phyloP scores from a whole-genome alignment of 495 filamentous ascomycete genomes.

The Xeromyces bisporus region DNA sequence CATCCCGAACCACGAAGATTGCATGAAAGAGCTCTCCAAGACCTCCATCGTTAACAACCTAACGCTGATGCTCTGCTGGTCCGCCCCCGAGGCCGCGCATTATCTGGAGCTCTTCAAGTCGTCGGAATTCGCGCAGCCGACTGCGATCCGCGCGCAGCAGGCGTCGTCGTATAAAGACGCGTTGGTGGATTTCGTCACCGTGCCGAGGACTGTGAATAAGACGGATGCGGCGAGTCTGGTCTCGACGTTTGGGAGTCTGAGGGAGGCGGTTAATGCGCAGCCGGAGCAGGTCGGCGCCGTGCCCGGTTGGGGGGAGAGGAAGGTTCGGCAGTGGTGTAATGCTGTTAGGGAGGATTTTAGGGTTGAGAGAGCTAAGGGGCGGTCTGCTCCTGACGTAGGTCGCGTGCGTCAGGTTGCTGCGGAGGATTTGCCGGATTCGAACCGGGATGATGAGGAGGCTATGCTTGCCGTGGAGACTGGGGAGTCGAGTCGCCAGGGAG shows the following conservation, averaged over 20 bases:
- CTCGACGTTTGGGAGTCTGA: conserved; percentile 70
- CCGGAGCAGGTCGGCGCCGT: conserved; percentile 70
- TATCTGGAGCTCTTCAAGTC: conserved; percentile 92
- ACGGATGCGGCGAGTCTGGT: conserved; percentile 80
- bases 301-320: conserved; percentile 88
- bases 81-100: conserved; percentile 74
- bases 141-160: conserved; percentile 67
- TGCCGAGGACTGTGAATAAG: conserved; percentile 80
- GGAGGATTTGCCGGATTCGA: conserved; percentile 15
- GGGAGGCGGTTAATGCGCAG: conserved; percentile 70
- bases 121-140: conserved; percentile 70
- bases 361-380: conserved; percentile 47
- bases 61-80: conserved; percentile 86
- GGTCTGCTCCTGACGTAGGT: conserved; percentile 16
- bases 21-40: conserved; percentile 68
- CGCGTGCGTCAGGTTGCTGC: conserved; percentile 10
- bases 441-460: conserved; percentile 22
- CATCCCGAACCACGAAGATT: conserved; percentile 70
- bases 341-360: conserved; percentile 74
- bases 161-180: conserved; percentile 68
- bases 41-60: conserved; percentile 83
- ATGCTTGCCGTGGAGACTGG: conserved; percentile 11
- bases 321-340: conserved; percentile 67
- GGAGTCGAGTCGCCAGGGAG: not conserved
- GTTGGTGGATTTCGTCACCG: conserved; percentile 85